Conservation (phyloP, 2,329 filamentous ascomycete species). For the Trichophyton simii region DNA sequence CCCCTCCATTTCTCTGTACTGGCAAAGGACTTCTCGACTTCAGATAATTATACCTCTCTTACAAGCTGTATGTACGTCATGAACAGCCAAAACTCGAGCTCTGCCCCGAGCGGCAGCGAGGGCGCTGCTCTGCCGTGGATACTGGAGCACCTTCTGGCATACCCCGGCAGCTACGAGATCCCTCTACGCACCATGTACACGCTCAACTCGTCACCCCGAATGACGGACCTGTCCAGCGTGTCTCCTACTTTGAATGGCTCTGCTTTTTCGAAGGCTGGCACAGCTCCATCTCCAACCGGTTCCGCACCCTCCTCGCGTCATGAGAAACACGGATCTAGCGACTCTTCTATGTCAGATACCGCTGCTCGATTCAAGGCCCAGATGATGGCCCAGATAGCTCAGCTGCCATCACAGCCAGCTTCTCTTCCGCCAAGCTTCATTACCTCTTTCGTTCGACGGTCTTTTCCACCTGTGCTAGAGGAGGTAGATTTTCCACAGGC, state of each 20-base stretch:
- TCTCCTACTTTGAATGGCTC: slow-evolving; percentile 18
- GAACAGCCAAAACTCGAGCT: slow-evolving; percentile 3
- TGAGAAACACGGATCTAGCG: slow-evolving; percentile 17
- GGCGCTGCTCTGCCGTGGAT: slow-evolving; percentile 40
- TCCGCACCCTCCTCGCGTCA: slow-evolving; percentile 10
- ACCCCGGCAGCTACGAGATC: slow-evolving; percentile 52
- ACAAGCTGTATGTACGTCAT: neutral
- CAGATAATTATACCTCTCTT: neutral
- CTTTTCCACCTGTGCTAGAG: slow-evolving; percentile 44
- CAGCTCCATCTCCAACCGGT: slow-evolving; percentile 18
- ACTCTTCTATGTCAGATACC: slow-evolving; percentile 19
- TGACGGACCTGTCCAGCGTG: slow-evolving; percentile 22
- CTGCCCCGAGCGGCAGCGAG: slow-evolving; percentile 14
- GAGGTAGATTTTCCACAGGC: slow-evolving; percentile 54
- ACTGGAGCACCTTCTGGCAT: slow-evolving; percentile 48
- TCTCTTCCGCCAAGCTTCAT: slow-evolving; percentile 52
- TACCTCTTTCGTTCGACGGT: slow-evolving; percentile 47
- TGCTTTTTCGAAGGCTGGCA: slow-evolving; percentile 21
- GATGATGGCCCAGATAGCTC: slow-evolving; percentile 41
- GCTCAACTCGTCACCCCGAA: slow-evolving; percentile 47
- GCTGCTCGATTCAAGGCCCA: slow-evolving; percentile 33
- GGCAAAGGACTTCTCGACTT: neutral
- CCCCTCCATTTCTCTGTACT: neutral
- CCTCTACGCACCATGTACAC: slow-evolving; percentile 56
- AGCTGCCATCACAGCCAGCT: slow-evolving; percentile 47